Evolutionary conservation across 2,329 filamentous ascomycete genomes (phyloP).

Genomic region (Myriosclerotinia scirpicola): DNA sequence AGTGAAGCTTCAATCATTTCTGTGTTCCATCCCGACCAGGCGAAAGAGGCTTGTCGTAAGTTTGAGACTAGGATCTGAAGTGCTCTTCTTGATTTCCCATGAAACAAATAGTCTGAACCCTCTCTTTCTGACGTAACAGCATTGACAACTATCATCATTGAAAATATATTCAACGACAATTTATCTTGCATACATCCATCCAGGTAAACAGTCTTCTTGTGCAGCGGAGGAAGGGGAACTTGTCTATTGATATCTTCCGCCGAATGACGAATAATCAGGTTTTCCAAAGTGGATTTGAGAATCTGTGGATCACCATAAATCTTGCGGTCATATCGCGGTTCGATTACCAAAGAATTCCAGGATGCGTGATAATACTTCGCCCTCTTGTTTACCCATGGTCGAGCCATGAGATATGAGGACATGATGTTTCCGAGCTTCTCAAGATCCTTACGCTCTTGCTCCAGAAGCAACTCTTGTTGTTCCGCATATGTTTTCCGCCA

Average conservation of each 20-base stretch:
- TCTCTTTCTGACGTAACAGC: constrained; percentile 82
- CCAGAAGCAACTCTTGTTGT: constrained; percentile 22
- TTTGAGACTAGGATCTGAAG: constrained; percentile 73
- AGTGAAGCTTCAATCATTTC: constrained; percentile 64
- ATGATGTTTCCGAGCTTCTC: constrained; percentile 66
- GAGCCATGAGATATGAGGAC: constrained; percentile 69
- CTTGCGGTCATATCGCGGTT: constrained; percentile 51
- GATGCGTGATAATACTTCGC: constrained; percentile 56
- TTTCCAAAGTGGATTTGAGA: constrained; percentile 69
- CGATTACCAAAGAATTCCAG: constrained; percentile 73
- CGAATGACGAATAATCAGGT: constrained; percentile 77
- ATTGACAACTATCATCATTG: constrained; percentile 81
- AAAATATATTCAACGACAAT: constrained; percentile 79
- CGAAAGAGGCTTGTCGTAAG: constrained; percentile 80
- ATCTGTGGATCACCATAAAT: constrained; percentile 60
- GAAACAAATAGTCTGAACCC: constrained; percentile 87
- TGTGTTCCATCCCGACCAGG: constrained; percentile 70
- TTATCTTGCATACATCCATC: constrained; percentile 85
- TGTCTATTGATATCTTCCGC: constrained; percentile 66
- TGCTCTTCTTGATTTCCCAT: constrained; percentile 67
- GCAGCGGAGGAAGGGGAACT: constrained; percentile 67
- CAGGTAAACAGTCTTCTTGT: constrained; percentile 70
- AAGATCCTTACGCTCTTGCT: constrained; percentile 62
- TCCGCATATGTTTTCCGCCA: not conserved
- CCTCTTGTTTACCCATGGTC: constrained; percentile 71